These are phyloP conservation scores for Dactylellina leptospora DNA, from an alignment of 2,329 filamentous ascomycete species.

Conservation along the genomic window DNA sequence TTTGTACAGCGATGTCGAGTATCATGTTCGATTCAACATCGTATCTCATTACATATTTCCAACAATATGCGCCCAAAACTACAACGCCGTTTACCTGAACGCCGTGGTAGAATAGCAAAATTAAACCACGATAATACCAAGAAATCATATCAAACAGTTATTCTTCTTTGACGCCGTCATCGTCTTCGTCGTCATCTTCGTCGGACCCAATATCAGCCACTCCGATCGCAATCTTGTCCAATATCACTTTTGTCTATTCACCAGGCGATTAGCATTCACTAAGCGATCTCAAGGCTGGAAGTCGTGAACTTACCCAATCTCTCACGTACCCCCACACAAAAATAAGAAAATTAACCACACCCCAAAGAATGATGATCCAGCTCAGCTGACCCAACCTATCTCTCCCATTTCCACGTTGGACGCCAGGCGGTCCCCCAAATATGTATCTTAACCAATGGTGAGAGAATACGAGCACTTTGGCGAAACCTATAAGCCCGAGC, in stretches of 20 bases:
- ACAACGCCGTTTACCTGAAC: background rate
- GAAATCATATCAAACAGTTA: background rate
- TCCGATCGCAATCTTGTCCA: slow-evolving; percentile 45
- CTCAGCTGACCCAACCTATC: slow-evolving; percentile 81
- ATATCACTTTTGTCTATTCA: slow-evolving; percentile 35
- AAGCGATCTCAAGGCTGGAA: background rate
- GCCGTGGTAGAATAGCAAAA: background rate
- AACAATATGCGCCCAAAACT: no score
- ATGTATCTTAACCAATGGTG: slow-evolving; percentile 76
- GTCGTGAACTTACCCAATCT: slow-evolving; percentile 69
- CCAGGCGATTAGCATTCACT: slow-evolving; percentile 5
- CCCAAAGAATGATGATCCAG: slow-evolving; percentile 80
- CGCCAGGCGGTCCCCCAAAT: slow-evolving; percentile 73
- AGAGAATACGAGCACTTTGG: slow-evolving; percentile 79
- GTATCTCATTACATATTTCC: no score
- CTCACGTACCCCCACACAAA: slow-evolving; percentile 83
- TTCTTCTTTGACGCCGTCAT: slow-evolving; percentile 34
- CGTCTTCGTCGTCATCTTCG: slow-evolving; percentile 41
- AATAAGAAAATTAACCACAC: slow-evolving; percentile 78
- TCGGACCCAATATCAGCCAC: slow-evolving; percentile 46
- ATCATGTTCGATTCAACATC: no score
- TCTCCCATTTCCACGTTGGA: slow-evolving; percentile 71
- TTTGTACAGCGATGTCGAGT: no score
- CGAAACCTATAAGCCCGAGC: slow-evolving; percentile 82
- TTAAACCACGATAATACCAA: background rate